These are phyloP conservation scores for Cladosporium velox DNA, from an alignment of 2,329 filamentous ascomycete species.

Conservation along the genomic window DNA sequence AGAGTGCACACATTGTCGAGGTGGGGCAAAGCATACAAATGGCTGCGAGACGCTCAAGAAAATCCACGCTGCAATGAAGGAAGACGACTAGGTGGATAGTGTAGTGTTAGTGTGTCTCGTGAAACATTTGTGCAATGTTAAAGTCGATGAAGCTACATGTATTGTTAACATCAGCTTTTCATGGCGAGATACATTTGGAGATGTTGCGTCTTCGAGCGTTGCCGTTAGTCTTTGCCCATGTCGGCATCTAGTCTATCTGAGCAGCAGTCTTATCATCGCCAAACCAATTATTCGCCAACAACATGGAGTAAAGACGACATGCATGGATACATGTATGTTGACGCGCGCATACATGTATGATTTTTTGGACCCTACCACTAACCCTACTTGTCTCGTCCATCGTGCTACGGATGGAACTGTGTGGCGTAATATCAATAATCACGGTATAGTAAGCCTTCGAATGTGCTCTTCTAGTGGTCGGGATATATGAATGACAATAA, in stretches of 20 bases:
- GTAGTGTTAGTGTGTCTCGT: neutral
- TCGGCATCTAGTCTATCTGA: neutral
- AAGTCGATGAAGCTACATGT: neutral
- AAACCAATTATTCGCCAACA: neutral
- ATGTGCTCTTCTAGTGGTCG: too few species aligned
- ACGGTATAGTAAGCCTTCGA: too few species aligned
- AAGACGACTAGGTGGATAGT: neutral
- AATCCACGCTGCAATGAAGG: neutral
- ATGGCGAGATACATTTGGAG: too few species aligned
- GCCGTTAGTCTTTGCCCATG: neutral
- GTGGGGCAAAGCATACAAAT: neutral
- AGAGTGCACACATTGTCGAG: conserved; percentile 20
- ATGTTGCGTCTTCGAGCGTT: neutral
- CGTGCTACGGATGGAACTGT: too few species aligned
- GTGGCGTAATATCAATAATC: too few species aligned
- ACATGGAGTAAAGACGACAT: neutral
- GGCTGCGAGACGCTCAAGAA: neutral
- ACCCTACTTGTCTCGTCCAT: neutral
- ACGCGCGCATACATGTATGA: neutral
- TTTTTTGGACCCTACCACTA: neutral
- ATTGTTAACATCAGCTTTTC: too few species aligned
- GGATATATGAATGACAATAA: too few species aligned
- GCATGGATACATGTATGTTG: neutral
- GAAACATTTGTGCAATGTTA: neutral
- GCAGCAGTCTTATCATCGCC: neutral